Evolutionary conservation across 257 asterid genomes (phyloP).

Genomic region (Rehmannia glutinosa): DNA sequence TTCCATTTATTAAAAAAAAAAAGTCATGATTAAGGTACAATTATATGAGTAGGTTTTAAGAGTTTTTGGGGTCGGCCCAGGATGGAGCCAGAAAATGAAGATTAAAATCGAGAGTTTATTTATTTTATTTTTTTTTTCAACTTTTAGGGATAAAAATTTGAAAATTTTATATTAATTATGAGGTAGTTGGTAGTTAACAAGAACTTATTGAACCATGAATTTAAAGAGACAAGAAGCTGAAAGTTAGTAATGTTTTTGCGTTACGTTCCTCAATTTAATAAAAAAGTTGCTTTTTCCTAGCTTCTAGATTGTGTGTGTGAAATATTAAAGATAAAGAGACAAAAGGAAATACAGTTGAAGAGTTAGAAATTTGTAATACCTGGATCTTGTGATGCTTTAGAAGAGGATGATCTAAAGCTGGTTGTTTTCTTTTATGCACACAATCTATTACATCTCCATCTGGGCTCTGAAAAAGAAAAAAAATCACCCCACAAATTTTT

Average conservation of each 20-base stretch:
- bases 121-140: no score
- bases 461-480: conserved; percentile 70
- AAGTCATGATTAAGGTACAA: no score
- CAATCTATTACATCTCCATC: conserved; percentile 99
- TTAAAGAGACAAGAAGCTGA: neutral
- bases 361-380: conserved; percentile 28
- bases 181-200: conserved; percentile 53
- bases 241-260: conserved; percentile 24
- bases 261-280: conserved; percentile 31
- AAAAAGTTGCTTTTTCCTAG: neutral
- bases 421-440: conserved; percentile 82
- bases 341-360: neutral
- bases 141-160: no score
- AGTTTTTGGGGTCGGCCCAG: no score
- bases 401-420: conserved; percentile 96
- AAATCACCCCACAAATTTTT: no score
- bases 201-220: conserved; percentile 22
- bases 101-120: no score
- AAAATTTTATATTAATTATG: no score
- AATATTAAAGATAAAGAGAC: neutral
- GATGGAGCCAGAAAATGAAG: no score
- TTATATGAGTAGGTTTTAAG: no score
- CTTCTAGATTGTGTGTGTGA: neutral
- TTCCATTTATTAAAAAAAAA: no score
- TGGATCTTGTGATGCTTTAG: conserved; percentile 93